Base-by-base conservation (phyloP, 176 grass and related monocot genomes). In the Oryza meridionalis region DNA sequence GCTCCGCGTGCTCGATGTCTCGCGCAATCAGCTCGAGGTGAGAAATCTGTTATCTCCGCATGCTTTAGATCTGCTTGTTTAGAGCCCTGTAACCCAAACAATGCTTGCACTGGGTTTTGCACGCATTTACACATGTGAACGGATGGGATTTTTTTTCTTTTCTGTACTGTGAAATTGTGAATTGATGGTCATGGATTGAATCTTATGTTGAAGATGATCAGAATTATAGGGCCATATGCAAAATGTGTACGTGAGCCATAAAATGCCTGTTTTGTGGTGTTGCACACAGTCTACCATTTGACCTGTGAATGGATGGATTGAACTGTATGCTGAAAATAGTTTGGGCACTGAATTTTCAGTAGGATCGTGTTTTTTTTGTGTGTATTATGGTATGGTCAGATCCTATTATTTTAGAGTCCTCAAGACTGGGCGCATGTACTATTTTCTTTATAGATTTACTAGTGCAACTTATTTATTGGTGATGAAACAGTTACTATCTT, bases 1-100 rank as follows among this genome's bases (percentile, higher is more conserved):
- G 11, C 75, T 97, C n/a, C 72, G 90, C 37, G 90, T 86, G 35
- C 93, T 97, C 69, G 92, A 97, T 72, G 79, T 94, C 62, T 93
- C 95, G 9, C 83, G 88, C 70, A 97, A 94, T 69, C 88, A 88
- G 75, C 90, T 97, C 10, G 76, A 94, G 95, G 95, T 97, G 81
- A 86, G 82, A 24, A 35, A 81, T 27, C 4, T 21, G 44, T 42
- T 25, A 67, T 78, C 64, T 27, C 49, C n/a, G 14, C 24, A 62
- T 83, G 8, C 62, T 71, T 71, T 43, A 61, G 9, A 77, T 82
- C 69, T 83, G 32, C 46, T 53, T 78, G 70, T 73, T 46, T 50
- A 61, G 32, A 17, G 9, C 5, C 2, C 21, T 65, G 33, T 69
- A 73, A 35, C 22, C 25, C 11, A 21, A 63, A 71, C 22, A 62